Percentiles rank a stretch among this genome's conserved stretches.
Evolutionary conservation across 192 early-diverging fungal genomes (phyloP).

Genomic region (Mortierella hygrophila): DNA sequence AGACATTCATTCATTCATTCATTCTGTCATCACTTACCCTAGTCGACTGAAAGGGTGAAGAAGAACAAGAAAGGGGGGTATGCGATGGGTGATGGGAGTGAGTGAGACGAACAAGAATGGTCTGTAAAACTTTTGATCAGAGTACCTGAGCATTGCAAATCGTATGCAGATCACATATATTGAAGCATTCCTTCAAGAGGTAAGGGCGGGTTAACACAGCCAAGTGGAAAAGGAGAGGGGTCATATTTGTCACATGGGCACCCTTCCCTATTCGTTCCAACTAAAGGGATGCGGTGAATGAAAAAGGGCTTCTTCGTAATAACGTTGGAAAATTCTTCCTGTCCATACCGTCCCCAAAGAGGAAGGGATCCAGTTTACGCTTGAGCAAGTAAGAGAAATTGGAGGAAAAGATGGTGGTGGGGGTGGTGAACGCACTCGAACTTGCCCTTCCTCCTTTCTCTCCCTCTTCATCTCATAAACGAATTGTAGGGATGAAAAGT

Average conservation of each 20-base stretch:
- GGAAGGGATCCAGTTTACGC: background rate
- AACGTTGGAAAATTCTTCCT: background rate
- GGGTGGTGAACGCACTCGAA: background rate
- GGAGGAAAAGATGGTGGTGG: background rate
- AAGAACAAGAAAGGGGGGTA: background rate
- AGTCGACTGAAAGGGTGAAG: background rate
- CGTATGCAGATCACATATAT: too few relatives aligned
- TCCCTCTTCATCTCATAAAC: background rate
- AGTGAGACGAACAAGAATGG: too few relatives aligned
- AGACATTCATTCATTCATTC: conserved; percentile 4
- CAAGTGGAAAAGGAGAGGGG: background rate
- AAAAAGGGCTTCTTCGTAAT: background rate
- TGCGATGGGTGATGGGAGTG: too few relatives aligned
- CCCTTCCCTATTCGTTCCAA: background rate
- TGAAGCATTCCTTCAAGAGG: too few relatives aligned
- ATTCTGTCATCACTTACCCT: background rate
- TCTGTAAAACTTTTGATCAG: too few relatives aligned
- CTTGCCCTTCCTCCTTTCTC: background rate
- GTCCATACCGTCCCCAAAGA: background rate
- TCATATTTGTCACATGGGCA: conserved; percentile 8
- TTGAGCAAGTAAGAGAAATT: background rate
- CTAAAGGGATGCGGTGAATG: background rate
- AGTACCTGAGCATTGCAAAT: too few relatives aligned
- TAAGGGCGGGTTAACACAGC: too few relatives aligned
- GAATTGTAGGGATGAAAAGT: background rate